phyloP scores from a whole-genome alignment of 139 green algal species.

The Tetradesmus lagerheimii region DNA sequence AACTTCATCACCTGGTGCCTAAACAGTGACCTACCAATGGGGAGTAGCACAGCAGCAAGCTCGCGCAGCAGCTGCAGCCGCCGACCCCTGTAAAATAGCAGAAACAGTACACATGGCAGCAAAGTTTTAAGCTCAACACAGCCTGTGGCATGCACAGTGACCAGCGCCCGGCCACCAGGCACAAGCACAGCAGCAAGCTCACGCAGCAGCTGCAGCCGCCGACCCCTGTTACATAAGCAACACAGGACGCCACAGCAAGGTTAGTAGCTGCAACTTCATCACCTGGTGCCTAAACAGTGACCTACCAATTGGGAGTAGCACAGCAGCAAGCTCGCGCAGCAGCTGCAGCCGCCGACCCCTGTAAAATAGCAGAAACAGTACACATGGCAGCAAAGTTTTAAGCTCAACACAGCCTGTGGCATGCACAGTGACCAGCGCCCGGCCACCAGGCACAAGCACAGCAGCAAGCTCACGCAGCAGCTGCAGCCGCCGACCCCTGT shows the following conservation, averaged over 20 bases:
- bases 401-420: too few relatives aligned
- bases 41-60: not conserved
- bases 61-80: not conserved
- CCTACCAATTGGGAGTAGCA: slow-evolving; percentile 76
- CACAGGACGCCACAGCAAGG: not conserved
- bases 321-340: slow-evolving; percentile 81
- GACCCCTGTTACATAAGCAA: not conserved
- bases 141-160: slow-evolving; percentile 91
- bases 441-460: slow-evolving; percentile 77
- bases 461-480: slow-evolving; percentile 84
- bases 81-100: not conserved
- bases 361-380: too few relatives aligned
- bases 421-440: slow-evolving; percentile 91
- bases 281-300: slow-evolving; percentile 91
- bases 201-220: slow-evolving; percentile 76
- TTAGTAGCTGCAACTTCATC: too few relatives aligned
- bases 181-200: slow-evolving; percentile 83
- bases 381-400: too few relatives aligned
- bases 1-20: too few relatives aligned
- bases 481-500: slow-evolving; percentile 57
- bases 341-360: slow-evolving; percentile 72
- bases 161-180: slow-evolving; percentile 98
- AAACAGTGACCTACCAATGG: not conserved
- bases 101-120: not conserved
- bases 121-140: too few relatives aligned